A percentile compares a stretch with the other conserved stretches of the same genome.
Evolutionary conservation across 176 grass and related monocot genomes (phyloP).

Genomic region (Chrysopogon serrulatus): DNA sequence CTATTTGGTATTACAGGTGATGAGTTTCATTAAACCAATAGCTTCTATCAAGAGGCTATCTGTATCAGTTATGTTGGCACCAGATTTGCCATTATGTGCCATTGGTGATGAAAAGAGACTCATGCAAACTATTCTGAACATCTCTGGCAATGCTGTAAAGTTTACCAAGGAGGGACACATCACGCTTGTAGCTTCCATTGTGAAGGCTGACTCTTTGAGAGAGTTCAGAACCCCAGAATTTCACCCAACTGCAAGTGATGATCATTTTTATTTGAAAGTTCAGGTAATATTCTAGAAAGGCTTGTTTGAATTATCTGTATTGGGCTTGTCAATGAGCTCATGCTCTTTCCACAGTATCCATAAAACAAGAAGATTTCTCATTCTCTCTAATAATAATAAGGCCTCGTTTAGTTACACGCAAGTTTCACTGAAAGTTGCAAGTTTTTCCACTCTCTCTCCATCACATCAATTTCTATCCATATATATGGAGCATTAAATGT

Average conservation of each 20-base stretch:
- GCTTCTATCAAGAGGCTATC: conserved; percentile 76
- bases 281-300: conserved; percentile 62
- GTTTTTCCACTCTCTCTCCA: no score
- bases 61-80: conserved; percentile 63
- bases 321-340: neutral
- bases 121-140: conserved; percentile 93
- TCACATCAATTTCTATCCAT: no score
- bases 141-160: conserved; percentile 91
- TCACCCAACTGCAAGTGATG: conserved; percentile 59
- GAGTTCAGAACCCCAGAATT: conserved; percentile 76
- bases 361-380: neutral
- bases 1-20: conserved; percentile 31
- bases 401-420: no score
- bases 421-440: no score
- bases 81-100: conserved; percentile 76
- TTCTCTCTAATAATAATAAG: neutral
- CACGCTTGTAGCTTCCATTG: conserved; percentile 68
- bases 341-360: neutral
- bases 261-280: conserved; percentile 84
- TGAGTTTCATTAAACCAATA: conserved; percentile 77
- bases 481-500: no score
- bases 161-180: conserved; percentile 95
- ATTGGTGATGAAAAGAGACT: conserved; percentile 91
- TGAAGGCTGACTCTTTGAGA: conserved; percentile 71
- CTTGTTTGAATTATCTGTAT: neutral